Conservation (phyloP, 2,329 filamentous ascomycete species). For the Aspergillus terreus region DNA sequence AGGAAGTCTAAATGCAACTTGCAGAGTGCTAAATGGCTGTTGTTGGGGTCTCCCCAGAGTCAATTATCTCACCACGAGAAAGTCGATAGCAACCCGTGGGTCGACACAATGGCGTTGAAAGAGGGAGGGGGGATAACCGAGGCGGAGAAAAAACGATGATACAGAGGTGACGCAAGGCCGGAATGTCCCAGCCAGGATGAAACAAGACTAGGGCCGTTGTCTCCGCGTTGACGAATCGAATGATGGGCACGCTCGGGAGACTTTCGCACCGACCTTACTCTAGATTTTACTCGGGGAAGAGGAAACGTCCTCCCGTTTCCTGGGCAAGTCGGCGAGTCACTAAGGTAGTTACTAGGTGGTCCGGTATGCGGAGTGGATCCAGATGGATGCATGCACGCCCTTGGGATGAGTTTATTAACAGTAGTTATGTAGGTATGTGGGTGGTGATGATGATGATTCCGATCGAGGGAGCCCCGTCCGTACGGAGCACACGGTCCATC, state of each 20-base stretch:
- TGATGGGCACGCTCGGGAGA: background rate
- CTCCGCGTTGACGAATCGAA: background rate
- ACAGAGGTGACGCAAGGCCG: background rate
- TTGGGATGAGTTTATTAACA: too few species aligned
- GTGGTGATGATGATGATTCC: too few species aligned
- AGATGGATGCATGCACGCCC: too few species aligned
- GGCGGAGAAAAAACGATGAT: background rate
- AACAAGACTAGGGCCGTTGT: background rate
- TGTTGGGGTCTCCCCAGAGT: too few species aligned
- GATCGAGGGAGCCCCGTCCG: too few species aligned
- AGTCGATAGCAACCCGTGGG: background rate
- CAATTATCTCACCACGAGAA: background rate
- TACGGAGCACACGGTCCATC: too few species aligned
- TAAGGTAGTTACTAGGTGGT: background rate
- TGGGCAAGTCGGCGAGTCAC: too few species aligned
- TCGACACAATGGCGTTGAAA: background rate
- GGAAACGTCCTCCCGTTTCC: too few species aligned
- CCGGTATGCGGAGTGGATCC: background rate
- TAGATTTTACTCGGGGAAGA: too few species aligned
- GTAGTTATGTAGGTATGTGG: too few species aligned
- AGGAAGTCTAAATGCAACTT: too few species aligned
- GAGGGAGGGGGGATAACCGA: background rate
- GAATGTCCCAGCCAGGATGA: background rate
- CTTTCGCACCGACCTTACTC: background rate
- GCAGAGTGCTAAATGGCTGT: too few species aligned